Percentiles rank a stretch among this genome's conserved stretches.
Conservation (phyloP, 306 rosid genomes). For the Sophora flavescens region DNA sequence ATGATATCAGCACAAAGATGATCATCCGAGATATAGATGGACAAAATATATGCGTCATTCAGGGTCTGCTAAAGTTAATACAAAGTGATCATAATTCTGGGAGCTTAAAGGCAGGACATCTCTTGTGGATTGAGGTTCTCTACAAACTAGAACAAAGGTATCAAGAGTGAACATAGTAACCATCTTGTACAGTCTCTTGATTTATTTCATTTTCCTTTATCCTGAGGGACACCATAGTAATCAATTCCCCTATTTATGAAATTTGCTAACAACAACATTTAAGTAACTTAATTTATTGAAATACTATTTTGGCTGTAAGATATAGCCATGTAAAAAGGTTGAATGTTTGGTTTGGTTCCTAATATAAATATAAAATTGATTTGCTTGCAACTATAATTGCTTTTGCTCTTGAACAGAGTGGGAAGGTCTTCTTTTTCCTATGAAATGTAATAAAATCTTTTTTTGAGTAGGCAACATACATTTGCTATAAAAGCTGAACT, state of each 20-base stretch:
- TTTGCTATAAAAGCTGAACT: neutral
- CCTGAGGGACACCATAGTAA: neutral
- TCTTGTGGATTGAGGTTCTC: neutral
- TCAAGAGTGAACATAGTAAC: neutral
- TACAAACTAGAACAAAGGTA: neutral
- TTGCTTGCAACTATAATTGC: neutral
- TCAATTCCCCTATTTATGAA: neutral
- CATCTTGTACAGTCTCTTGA: neutral
- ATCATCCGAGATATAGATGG: conserved; percentile 1
- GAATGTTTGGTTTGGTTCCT: neutral
- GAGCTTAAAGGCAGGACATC: neutral
- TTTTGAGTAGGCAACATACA: neutral
- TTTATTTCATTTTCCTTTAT: neutral
- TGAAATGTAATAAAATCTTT: neutral
- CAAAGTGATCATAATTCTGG: neutral
- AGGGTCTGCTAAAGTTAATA: neutral
- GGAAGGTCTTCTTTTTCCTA: neutral
- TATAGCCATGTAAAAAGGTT: neutral
- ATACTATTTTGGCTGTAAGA: neutral
- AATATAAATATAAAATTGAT: neutral
- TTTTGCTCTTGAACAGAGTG: neutral
- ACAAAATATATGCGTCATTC: neutral
- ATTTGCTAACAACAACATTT: neutral
- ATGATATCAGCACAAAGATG: neutral
- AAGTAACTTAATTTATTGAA: neutral